Percentiles rank a stretch among this genome's conserved stretches.
Conservation (phyloP, 2,329 filamentous ascomycete species). For the Fusarium pseudonygamai region DNA sequence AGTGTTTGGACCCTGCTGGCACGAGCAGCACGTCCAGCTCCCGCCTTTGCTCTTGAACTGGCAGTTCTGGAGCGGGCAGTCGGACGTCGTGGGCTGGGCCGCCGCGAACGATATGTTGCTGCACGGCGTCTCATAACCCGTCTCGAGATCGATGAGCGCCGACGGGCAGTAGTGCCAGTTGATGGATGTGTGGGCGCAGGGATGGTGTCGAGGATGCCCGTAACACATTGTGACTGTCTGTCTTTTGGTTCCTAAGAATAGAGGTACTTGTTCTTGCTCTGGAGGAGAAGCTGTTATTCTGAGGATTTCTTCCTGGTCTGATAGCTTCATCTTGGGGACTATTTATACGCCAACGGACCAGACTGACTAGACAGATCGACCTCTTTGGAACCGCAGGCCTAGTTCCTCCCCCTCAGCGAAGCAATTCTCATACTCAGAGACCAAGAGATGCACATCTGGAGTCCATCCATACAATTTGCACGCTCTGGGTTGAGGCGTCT, state of each 20-base stretch:
- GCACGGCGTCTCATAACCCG: conserved; percentile 61
- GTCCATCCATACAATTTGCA: conserved; percentile 56
- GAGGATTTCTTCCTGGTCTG: not conserved
- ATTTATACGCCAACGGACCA: conserved; percentile 32
- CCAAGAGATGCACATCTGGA: conserved; percentile 64
- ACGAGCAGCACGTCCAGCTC: conserved; percentile 65
- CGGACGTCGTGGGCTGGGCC: conserved; percentile 54
- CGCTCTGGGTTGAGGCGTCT: conserved; percentile 22
- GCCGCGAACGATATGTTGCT: conserved; percentile 58
- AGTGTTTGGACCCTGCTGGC: conserved; percentile 60
- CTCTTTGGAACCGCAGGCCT: conserved; percentile 55
- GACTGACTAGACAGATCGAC: conserved; percentile 27
- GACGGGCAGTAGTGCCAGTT: conserved; percentile 64
- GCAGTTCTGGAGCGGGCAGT: conserved; percentile 62
- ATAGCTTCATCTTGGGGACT: conserved; percentile 16
- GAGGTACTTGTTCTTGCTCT: not conserved
- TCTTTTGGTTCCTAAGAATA: not conserved
- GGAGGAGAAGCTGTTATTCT: not conserved
- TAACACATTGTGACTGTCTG: conserved; percentile 57
- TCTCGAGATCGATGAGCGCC: conserved; percentile 57
- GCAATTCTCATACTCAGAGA: conserved; percentile 62
- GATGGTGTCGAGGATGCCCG: conserved; percentile 62
- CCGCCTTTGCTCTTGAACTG: conserved; percentile 60
- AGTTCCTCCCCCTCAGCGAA: conserved; percentile 66
- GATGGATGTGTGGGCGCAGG: conserved; percentile 64